Conservation (phyloP, 306 rosid species). For the Prunus padus region DNA sequence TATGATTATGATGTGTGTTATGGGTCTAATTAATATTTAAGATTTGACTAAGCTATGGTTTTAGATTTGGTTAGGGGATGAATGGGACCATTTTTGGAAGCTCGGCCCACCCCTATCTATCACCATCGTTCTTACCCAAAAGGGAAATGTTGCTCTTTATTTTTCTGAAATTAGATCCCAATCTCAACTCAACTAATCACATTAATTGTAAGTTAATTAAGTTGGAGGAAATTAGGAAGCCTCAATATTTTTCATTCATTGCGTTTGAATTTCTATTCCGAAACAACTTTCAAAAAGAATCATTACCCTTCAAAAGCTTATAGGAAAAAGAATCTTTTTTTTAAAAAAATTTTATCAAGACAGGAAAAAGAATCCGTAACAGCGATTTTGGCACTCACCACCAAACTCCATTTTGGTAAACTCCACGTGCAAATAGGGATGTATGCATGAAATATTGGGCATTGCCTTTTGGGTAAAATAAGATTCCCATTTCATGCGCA, state of each 20-base stretch:
- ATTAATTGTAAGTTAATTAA: background rate
- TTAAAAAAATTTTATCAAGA: no score
- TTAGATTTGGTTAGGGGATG: constrained; percentile 5
- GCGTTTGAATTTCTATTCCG: background rate
- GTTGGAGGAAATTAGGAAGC: background rate
- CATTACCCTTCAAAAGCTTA: background rate
- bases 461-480: background rate
- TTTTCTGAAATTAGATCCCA: background rate
- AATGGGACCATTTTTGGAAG: background rate
- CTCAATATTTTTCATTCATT: background rate
- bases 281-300: constrained; percentile 1
- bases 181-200: background rate
- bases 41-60: background rate
- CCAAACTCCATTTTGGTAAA: background rate
- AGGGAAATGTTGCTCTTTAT: background rate
- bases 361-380: background rate
- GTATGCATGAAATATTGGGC: background rate
- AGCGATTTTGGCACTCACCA: background rate
- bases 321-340: background rate
- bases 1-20: constrained; percentile 11
- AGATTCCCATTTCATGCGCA: background rate
- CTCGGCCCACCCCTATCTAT: constrained; percentile 2
- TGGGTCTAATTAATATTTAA: background rate
- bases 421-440: constrained; percentile 5
- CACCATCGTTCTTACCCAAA: constrained; percentile 4